Conservation (phyloP, 225 moss, liverwort and hornwort genomes). For the Pseudisothecium myosuroides region DNA sequence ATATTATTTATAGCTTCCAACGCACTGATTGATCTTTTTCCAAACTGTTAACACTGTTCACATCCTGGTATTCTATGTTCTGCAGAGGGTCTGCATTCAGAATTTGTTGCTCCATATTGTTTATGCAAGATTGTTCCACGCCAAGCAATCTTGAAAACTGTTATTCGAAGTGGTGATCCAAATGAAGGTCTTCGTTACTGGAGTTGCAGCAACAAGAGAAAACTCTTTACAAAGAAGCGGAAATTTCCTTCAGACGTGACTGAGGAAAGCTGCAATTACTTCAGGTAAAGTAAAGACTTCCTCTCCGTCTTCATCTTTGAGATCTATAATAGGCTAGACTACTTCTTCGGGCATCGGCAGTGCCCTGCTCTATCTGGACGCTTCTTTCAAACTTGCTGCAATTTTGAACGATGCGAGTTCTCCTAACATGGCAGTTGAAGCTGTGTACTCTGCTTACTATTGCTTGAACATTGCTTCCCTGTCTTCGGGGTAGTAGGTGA, state of each 20-base stretch:
- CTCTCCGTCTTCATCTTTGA: not conserved
- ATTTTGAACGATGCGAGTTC: not conserved
- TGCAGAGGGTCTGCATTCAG: slow-evolving; percentile 22
- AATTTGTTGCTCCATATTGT: slow-evolving; percentile 29
- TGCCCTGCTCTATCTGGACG: not conserved
- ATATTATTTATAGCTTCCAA: not conserved
- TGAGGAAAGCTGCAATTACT: slow-evolving; percentile 51
- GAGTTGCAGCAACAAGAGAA: slow-evolving; percentile 43
- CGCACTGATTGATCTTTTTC: not conserved
- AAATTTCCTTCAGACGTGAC: slow-evolving; percentile 10
- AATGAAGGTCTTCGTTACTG: slow-evolving; percentile 58
- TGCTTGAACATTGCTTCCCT: not conserved
- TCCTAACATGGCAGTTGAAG: not conserved
- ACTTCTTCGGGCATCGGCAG: not conserved
- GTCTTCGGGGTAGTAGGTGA: not conserved
- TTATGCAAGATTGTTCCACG: slow-evolving; percentile 34
- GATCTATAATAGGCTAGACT: not conserved
- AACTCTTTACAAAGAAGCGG: slow-evolving; percentile 35
- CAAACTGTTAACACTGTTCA: not conserved
- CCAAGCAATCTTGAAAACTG: slow-evolving; percentile 29
- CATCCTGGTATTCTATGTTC: not conserved
- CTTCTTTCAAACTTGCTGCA: not conserved
- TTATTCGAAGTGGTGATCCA: slow-evolving; percentile 41
- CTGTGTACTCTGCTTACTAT: not conserved
- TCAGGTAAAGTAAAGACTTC: slow-evolving; percentile 9